Conservation (phyloP, 345 rosid genomes). For the Excoecaria agallocha region DNA sequence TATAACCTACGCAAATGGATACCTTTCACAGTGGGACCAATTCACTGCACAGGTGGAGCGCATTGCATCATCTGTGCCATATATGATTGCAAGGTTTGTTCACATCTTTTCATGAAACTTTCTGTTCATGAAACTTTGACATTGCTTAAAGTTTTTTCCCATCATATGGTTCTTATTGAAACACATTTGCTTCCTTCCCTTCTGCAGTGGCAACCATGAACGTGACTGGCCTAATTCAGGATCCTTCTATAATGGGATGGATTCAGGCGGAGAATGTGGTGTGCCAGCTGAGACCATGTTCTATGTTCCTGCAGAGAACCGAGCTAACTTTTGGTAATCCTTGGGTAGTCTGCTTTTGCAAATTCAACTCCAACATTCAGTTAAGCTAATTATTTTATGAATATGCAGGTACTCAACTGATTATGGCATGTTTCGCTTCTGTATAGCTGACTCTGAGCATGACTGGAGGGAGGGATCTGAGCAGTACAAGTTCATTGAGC, state of each 20-base stretch:
- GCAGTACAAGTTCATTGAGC: conserved; percentile 60
- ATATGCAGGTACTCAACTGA: conserved; percentile 61
- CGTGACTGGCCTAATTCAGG: conserved; percentile 40
- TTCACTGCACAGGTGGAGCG: conserved; percentile 44
- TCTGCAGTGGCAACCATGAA: conserved; percentile 40
- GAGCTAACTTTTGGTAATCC: conserved; percentile 62
- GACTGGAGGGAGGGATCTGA: conserved; percentile 85
- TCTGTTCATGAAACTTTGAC: not conserved
- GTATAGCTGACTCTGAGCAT: conserved; percentile 74
- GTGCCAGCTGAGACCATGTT: conserved; percentile 66
- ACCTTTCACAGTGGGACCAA: conserved; percentile 49
- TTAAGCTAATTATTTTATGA: not conserved
- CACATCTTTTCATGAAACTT: no score
- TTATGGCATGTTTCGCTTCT: conserved; percentile 80
- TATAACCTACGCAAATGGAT: conserved; percentile 43
- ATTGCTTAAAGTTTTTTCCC: not conserved
- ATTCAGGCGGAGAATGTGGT: conserved; percentile 74
- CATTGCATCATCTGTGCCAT: conserved; percentile 37
- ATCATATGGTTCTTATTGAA: not conserved
- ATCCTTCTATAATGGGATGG: conserved; percentile 40
- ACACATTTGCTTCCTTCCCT: not conserved
- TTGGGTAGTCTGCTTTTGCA: not conserved
- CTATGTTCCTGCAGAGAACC: conserved; percentile 62
- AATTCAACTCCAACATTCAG: not conserved
- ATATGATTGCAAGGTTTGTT: conserved; percentile 44